These are phyloP conservation scores for Salinomyces thailandicus DNA, from an alignment of 2,329 filamentous ascomycete species.

Conservation along the genomic window DNA sequence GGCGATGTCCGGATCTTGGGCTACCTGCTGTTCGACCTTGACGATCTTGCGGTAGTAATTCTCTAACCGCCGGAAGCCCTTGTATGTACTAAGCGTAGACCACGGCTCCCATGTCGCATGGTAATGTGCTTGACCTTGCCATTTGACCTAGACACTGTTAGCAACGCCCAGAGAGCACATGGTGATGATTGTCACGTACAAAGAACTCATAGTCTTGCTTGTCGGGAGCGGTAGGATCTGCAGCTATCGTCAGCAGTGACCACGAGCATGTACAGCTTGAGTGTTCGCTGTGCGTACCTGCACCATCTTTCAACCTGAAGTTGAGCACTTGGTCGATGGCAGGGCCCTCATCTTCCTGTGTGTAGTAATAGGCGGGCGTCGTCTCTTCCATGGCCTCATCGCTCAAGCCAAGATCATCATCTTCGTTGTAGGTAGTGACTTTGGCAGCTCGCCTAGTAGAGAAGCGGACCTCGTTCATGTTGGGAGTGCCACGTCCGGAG, in stretches of 20 bases:
- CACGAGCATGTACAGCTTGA: not conserved
- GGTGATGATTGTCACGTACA: constrained; percentile 26
- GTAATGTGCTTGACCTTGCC: constrained; percentile 89
- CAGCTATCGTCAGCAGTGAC: constrained; percentile 2
- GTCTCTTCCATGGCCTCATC: constrained; percentile 52
- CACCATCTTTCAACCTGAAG: constrained; percentile 64
- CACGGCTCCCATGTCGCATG: constrained; percentile 92
- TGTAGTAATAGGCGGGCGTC: constrained; percentile 64
- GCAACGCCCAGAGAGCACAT: constrained; percentile 5
- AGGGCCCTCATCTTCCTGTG: constrained; percentile 62
- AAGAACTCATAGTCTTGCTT: constrained; percentile 80
- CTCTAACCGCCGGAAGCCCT: constrained; percentile 79
- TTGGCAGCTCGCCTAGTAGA: constrained; percentile 77
- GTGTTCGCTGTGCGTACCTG: constrained; percentile 23
- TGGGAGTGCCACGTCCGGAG: constrained; percentile 49
- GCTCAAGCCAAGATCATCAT: constrained; percentile 48
- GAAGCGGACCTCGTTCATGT: constrained; percentile 76
- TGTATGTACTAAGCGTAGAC: constrained; percentile 61
- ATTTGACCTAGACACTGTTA: constrained; percentile 62
- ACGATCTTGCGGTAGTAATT: constrained; percentile 88
- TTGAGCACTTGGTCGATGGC: constrained; percentile 88
- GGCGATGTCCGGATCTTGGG: constrained; percentile 61
- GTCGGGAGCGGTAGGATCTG: constrained; percentile 29
- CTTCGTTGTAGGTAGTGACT: constrained; percentile 58
- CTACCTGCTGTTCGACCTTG: constrained; percentile 66